Evolutionary conservation across 176 grass and related monocot genomes (phyloP).

Genomic region (Olyra latifolia): DNA sequence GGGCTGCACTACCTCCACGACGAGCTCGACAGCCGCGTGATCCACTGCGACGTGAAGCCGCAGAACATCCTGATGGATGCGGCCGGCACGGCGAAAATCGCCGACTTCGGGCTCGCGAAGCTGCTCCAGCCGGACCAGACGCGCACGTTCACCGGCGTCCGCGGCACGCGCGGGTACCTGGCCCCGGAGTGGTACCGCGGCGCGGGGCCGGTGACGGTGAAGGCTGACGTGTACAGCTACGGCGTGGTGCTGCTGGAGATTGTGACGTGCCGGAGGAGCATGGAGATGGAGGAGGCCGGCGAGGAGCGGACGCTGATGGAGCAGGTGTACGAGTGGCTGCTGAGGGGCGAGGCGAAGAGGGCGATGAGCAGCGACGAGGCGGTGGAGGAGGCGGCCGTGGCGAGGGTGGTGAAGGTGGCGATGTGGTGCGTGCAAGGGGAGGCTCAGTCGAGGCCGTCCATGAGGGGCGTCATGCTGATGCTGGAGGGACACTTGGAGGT

Average conservation of each 20-base stretch:
- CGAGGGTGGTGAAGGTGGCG: constrained; percentile 23
- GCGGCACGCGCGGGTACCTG: constrained; percentile 52
- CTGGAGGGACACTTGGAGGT: constrained; percentile 35
- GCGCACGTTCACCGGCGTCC: constrained; percentile 41
- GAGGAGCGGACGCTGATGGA: constrained; percentile 25
- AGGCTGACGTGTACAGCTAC: constrained; percentile 61
- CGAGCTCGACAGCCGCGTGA: constrained; percentile 33
- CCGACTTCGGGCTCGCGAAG: constrained; percentile 63
- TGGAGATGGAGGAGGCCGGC: constrained; percentile 39
- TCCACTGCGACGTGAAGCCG: constrained; percentile 68
- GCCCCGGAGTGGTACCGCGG: constrained; percentile 51
- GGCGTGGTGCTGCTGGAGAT: constrained; percentile 59
- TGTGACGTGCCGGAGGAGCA: constrained; percentile 40
- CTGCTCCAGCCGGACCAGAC: constrained; percentile 42
- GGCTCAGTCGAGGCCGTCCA: constrained; percentile 30
- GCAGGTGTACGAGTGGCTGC: constrained; percentile 28
- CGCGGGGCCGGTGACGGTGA: constrained; percentile 33
- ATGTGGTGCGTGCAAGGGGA: constrained; percentile 52
- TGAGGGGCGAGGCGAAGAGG: neutral
- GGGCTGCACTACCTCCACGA: constrained; percentile 55
- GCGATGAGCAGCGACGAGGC: constrained; percentile 2
- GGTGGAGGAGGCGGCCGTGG: constrained; percentile 11
- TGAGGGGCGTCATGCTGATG: constrained; percentile 45
- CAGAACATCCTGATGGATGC: constrained; percentile 60
- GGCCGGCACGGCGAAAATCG: constrained; percentile 47